Evolutionary conservation across 148 eudicot species (phyloP).

Genomic region (Amaranthus cruentus): DNA sequence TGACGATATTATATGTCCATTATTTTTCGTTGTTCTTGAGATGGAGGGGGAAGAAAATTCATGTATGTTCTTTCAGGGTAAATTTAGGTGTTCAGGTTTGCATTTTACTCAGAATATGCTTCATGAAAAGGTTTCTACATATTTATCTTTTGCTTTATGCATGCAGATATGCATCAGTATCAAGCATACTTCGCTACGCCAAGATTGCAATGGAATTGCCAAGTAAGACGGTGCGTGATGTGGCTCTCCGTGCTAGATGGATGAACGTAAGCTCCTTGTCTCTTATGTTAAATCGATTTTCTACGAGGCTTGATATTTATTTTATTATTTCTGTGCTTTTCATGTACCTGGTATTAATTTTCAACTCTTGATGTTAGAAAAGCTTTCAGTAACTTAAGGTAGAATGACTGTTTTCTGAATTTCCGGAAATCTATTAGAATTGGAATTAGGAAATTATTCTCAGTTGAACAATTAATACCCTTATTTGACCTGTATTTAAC

Average conservation of each 20-base stretch:
- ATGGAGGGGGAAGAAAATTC: neutral
- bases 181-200: conserved; percentile 49
- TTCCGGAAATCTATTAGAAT: neutral
- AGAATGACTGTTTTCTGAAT: neutral
- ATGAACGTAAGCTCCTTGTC: conserved; percentile 49
- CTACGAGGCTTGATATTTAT: neutral
- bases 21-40: neutral
- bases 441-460: neutral
- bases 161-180: conserved; percentile 57
- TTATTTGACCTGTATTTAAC: neutral
- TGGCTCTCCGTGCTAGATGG: conserved; percentile 76
- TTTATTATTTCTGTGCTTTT: neutral
- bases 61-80: neutral
- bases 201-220: conserved; percentile 65
- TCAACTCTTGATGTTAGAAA: neutral
- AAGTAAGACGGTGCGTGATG: conserved; percentile 70
- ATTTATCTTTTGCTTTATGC: neutral
- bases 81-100: neutral
- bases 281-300: neutral
- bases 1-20: neutral
- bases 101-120: neutral
- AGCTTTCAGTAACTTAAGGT: conserved; percentile 8
- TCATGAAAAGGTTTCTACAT: neutral
- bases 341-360: neutral
- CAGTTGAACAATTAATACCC: neutral